A percentile compares a stretch with the other conserved stretches of the same genome.
These are phyloP conservation scores for Vanrija sp. DNA, from an alignment of 1,284 basidiomycete species.

Conservation along the genomic window DNA sequence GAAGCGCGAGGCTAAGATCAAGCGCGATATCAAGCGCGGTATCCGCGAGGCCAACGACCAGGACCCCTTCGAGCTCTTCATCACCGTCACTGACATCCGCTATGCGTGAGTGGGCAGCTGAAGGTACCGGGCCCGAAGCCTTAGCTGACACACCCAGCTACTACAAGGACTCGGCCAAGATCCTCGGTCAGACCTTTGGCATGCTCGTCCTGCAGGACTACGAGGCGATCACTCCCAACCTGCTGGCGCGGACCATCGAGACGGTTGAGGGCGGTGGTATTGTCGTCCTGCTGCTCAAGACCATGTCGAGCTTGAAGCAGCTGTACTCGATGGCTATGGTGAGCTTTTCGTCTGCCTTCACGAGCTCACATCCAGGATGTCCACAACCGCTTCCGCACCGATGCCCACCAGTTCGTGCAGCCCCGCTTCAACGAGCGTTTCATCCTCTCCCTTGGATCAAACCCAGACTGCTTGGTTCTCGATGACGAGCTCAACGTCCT, in stretches of 20 bases:
- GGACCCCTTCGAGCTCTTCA: conserved; percentile 96
- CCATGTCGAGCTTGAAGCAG: conserved; percentile 90
- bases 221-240: conserved; percentile 95
- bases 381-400: conserved; percentile 86
- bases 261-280: conserved; percentile 97
- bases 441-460: conserved; percentile 87
- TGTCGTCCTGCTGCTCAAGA: conserved; percentile 86
- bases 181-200: conserved; percentile 94
- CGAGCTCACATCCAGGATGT: conserved; percentile 64
- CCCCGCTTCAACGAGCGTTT: conserved; percentile 99
- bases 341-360: conserved; percentile 37
- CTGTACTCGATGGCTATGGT: conserved; percentile 97
- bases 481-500: conserved; percentile 98
- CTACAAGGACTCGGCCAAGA: conserved; percentile 93
- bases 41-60: conserved; percentile 92
- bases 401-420: conserved; percentile 81
- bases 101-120: conserved; percentile 64
- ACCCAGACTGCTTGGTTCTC: conserved; percentile 84
- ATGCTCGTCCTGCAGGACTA: conserved; percentile 99
- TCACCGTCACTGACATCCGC: conserved; percentile 97
- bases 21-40: conserved; percentile 88
- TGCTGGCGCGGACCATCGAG: conserved; percentile 94
- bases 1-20: conserved; percentile 93
- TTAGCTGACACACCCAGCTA: conserved; percentile 51
- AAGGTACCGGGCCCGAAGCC: neutral